These are phyloP conservation scores for Tetrapyrgos nigripes DNA, from an alignment of 1,284 basidiomycete species.

Conservation along the genomic window DNA sequence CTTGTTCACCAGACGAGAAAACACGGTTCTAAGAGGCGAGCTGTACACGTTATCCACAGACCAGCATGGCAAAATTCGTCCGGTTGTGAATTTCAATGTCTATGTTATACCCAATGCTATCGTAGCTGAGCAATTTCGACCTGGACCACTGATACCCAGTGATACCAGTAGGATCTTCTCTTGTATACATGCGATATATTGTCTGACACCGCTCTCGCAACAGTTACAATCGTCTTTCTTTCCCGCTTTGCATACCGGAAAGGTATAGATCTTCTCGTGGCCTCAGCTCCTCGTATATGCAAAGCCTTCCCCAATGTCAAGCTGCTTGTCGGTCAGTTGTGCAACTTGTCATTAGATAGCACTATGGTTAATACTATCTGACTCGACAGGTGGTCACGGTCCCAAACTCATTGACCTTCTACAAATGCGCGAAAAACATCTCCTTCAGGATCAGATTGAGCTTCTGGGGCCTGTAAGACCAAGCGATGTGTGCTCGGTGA, in stretches of 20 bases:
- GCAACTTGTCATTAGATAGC: constrained; percentile 1
- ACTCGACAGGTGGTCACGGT: constrained; percentile 82
- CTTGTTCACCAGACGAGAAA: constrained; percentile 75
- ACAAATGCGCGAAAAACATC: constrained; percentile 93
- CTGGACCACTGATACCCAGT: constrained; percentile 54
- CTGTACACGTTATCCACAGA: constrained; percentile 56
- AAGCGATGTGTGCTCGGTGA: constrained; percentile 82
- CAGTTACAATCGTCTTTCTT: constrained; percentile 94
- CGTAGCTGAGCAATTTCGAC: constrained; percentile 87
- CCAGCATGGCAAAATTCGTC: constrained; percentile 46
- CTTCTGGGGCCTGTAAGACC: constrained; percentile 86
- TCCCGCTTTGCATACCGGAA: constrained; percentile 97
- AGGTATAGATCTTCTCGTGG: constrained; percentile 95
- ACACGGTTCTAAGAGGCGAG: constrained; percentile 89
- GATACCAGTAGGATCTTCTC: constrained; percentile 60
- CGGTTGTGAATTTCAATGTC: constrained; percentile 68
- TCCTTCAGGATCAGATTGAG: constrained; percentile 90
- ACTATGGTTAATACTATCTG: not conserved
- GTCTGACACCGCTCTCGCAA: not conserved
- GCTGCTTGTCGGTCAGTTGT: constrained; percentile 82
- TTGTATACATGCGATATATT: not conserved
- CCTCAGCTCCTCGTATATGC: constrained; percentile 91
- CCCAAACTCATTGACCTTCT: constrained; percentile 95
- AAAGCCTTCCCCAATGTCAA: constrained; percentile 82
- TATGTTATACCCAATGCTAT: constrained; percentile 96